Evolutionary conservation across 2,329 filamentous ascomycete species (phyloP).

Genomic region (Periconia sp.): DNA sequence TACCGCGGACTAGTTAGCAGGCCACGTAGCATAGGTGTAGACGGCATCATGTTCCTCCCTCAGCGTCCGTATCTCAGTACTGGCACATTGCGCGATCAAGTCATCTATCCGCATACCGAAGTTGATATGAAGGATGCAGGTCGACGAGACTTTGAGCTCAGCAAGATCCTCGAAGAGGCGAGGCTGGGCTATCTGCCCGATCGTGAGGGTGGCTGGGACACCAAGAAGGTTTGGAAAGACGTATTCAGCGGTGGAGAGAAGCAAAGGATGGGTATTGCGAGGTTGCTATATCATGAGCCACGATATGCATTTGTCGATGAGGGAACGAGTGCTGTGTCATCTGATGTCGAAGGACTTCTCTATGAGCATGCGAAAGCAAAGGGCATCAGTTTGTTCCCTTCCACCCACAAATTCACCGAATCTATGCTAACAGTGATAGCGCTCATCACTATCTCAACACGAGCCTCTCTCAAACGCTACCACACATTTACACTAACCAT

Average conservation of each 20-base stretch:
- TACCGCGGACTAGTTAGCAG: constrained; percentile 92
- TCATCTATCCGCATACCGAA: constrained; percentile 96
- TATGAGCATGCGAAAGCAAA: constrained; percentile 93
- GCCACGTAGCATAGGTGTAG: constrained; percentile 77
- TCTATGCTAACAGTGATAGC: constrained; percentile 54
- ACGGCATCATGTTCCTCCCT: constrained; percentile 98
- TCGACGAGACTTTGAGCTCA: constrained; percentile 78
- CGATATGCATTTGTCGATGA: constrained; percentile 95
- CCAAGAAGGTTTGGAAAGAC: constrained; percentile 97
- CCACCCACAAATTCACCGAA: not conserved
- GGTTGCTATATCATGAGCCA: constrained; percentile 92
- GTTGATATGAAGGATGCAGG: constrained; percentile 88
- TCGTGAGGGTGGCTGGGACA: constrained; percentile 95
- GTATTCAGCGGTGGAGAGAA: constrained; percentile 97
- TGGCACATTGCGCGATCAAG: constrained; percentile 92
- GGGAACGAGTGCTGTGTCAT: constrained; percentile 91
- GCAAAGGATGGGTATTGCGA: constrained; percentile 89
- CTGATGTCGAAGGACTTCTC: constrained; percentile 89
- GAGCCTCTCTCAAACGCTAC: constrained; percentile 92
- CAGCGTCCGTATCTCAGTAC: constrained; percentile 92
- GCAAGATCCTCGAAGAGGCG: constrained; percentile 79
- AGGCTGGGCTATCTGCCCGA: constrained; percentile 87
- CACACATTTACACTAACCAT: constrained; percentile 90
- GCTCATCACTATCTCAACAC: constrained; percentile 92
- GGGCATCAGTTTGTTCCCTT: constrained; percentile 73